Base-by-base conservation (phyloP, 78 protist species). In the Emiliania huxleyi region DNA sequence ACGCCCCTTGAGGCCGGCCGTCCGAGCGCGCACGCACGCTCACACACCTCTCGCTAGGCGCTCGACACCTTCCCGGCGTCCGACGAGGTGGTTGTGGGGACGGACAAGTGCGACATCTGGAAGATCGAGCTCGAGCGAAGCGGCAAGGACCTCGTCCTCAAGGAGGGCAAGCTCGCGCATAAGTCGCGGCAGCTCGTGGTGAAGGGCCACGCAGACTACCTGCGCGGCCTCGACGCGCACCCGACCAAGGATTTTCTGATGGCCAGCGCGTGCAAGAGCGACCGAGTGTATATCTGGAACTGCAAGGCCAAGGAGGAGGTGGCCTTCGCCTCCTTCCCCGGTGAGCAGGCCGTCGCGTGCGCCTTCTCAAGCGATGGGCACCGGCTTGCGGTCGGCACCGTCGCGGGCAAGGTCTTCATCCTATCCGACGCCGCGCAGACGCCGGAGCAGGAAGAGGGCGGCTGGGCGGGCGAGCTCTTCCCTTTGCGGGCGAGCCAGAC, bases 361-460 rank as follows among this genome's bases (percentile, higher is more conserved):
- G 46, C 25, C 45, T 85, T 85, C 71, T 22, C 75, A 21, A 8
- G 21, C 37, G 90, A 44, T n/a, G 90, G 73, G 37, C 0, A 2
- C 5, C 71, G 33, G 48, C 29, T 85, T 6, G 90, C 90, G 42
- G 90, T 85, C 35, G 90, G 90, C 90, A 46, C 46, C 12, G 15
- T 2, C 29, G 38, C 1, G 23, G 73, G 44, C 18, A 1, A 6
- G 29, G 6, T 85, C 45, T 2, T 21, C 46, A 18, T 85, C 43
- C 40, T 85, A n/a, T n/a, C n/a, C n/a, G n/a, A n/a, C n/a, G n/a
- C n/a, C n/a, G n/a, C n/a, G n/a, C n/a, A n/a, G 46, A 77, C 37
- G 81, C 18, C 5, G 37, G 3, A 12, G 12, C 4, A 71, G 0
- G 62, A 52, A 8, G 15, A 52, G 62, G 62, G 62, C 15, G 42